phyloP scores from a whole-genome alignment of 352 stramenopile species.

The Phytopythium chamaehyphon region DNA sequence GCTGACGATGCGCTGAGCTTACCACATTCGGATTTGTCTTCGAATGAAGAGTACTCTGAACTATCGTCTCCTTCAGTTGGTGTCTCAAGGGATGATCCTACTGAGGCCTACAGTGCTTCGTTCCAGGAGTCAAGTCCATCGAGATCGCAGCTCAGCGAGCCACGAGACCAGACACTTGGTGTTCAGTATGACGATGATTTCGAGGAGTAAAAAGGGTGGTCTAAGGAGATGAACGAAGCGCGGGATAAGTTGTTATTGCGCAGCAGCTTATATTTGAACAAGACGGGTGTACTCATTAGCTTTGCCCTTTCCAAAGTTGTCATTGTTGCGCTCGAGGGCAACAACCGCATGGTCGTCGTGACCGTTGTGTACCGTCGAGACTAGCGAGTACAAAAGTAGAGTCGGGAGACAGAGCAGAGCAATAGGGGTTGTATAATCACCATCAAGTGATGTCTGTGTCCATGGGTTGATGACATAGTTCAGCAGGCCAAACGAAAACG shows the following conservation, averaged over 20 bases:
- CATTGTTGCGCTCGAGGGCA: constrained; percentile 13
- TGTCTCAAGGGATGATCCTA: not conserved
- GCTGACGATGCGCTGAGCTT: not conserved
- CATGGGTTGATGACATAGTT: constrained; percentile 78
- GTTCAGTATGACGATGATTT: constrained; percentile 65
- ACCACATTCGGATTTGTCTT: not conserved
- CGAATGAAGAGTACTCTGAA: not conserved
- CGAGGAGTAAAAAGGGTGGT: constrained; percentile 17
- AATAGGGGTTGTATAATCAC: constrained; percentile 61
- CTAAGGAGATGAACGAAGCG: not conserved
- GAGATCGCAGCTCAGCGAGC: not conserved
- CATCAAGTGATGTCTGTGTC: constrained; percentile 62
- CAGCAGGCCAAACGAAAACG: constrained; percentile 62
- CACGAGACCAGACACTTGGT: no score
- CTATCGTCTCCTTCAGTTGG: not conserved
- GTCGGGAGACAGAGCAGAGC: constrained; percentile 50
- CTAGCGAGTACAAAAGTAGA: constrained; percentile 57
- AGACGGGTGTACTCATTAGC: constrained; percentile 5
- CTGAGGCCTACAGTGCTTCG: not conserved
- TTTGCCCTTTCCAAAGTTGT: not conserved
- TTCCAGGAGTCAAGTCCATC: not conserved
- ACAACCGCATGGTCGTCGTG: constrained; percentile 57
- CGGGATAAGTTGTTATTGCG: not conserved
- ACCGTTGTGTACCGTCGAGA: constrained; percentile 50
- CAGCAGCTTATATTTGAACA: not conserved